Evolutionary conservation across 2,329 filamentous ascomycete genomes (phyloP).

Genomic region (Emergomyces orientalis): DNA sequence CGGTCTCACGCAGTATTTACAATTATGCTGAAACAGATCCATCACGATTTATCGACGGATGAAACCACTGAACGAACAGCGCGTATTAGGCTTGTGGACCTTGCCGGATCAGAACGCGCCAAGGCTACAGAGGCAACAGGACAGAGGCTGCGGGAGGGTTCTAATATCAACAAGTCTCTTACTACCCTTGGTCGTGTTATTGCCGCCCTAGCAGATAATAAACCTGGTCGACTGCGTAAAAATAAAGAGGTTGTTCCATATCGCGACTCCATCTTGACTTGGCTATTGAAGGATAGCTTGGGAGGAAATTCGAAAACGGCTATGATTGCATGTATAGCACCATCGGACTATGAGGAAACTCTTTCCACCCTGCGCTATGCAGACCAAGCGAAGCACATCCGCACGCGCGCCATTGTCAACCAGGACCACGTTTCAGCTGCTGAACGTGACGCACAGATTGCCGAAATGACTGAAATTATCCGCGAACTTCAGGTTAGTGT

Average conservation of each 20-base stretch:
- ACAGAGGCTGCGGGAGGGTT: slow-evolving; percentile 79
- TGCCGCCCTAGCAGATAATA: slow-evolving; percentile 71
- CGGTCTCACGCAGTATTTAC: slow-evolving; percentile 97
- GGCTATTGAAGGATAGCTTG: slow-evolving; percentile 90
- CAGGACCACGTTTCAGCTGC: slow-evolving; percentile 88
- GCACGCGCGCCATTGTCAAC: slow-evolving; percentile 88
- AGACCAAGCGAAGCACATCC: slow-evolving; percentile 94
- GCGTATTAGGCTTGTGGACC: slow-evolving; percentile 86
- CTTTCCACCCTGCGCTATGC: slow-evolving; percentile 92
- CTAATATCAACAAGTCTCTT: slow-evolving; percentile 98
- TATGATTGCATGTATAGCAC: slow-evolving; percentile 97
- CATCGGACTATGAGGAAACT: slow-evolving; percentile 93
- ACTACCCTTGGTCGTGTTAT: slow-evolving; percentile 94
- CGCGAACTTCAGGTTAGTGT: slow-evolving; percentile 69
- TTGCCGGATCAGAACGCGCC: slow-evolving; percentile 88
- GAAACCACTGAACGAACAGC: slow-evolving; percentile 93
- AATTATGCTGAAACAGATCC: slow-evolving; percentile 95
- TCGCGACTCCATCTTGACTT: slow-evolving; percentile 72
- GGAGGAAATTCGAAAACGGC: slow-evolving; percentile 97
- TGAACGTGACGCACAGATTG: slow-evolving; percentile 87
- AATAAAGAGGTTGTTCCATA: slow-evolving; percentile 76
- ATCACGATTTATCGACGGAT: slow-evolving; percentile 94
- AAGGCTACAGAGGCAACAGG: slow-evolving; percentile 94
- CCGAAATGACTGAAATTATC: slow-evolving; percentile 92
- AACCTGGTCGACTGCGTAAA: slow-evolving; percentile 52